phyloP scores from a whole-genome alignment of 1,284 basidiomycete species.

The Porodaedalea pini region DNA sequence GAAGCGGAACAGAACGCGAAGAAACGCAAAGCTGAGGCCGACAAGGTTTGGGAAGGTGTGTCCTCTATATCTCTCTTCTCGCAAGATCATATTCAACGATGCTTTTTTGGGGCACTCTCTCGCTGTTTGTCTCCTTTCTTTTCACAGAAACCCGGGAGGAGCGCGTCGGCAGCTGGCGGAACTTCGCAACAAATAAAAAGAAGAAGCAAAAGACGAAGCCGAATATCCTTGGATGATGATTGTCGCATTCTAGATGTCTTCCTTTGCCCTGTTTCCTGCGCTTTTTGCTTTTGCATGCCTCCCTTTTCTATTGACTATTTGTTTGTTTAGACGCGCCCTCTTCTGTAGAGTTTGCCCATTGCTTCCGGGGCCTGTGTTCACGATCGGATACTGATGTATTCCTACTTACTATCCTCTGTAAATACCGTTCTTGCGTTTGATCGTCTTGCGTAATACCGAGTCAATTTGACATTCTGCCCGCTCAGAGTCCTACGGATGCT shows the following conservation, averaged over 20 bases:
- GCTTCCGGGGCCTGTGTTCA: background rate
- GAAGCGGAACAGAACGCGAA: slow-evolving; percentile 69
- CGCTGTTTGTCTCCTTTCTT: background rate
- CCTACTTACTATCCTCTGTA: no score
- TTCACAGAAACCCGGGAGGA: slow-evolving; percentile 64
- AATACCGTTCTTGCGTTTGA: no score
- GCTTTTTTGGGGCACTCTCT: background rate
- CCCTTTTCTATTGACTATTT: background rate
- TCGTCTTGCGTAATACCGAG: no score
- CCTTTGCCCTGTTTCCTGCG: background rate
- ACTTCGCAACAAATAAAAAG: slow-evolving; percentile 53
- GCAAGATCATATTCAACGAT: background rate
- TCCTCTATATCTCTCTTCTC: background rate
- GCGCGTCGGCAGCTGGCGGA: slow-evolving; percentile 79
- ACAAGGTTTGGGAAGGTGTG: slow-evolving; percentile 77
- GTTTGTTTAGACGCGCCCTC: background rate
- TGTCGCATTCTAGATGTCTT: background rate
- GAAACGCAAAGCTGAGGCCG: slow-evolving; percentile 81
- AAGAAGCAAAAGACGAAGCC: slow-evolving; percentile 76
- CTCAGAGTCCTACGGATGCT: no score
- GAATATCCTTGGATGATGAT: slow-evolving; percentile 8
- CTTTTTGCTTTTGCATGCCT: background rate
- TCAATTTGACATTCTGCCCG: no score
- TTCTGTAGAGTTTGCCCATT: background rate
- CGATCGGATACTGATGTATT: no score